Base-by-base conservation (phyloP, 2,329 filamentous ascomycete genomes). In the Penicillium nordicum region DNA sequence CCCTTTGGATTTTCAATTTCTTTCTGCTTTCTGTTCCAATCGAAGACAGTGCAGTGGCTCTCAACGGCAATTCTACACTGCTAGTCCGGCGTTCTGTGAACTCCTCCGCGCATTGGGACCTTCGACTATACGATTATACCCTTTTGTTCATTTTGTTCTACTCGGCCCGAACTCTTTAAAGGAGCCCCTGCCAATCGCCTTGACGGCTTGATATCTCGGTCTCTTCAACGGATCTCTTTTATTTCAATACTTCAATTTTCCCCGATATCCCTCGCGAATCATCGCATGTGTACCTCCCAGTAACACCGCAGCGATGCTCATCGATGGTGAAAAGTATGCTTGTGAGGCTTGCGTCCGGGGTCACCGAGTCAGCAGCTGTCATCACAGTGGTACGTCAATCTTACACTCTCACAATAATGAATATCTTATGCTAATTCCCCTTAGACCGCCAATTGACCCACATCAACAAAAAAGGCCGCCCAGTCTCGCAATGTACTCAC, bases 341-440 rank as follows among this genome's bases (percentile, higher is more conserved):
- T 97, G 93, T 82, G 90, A 96, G 80, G 92, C 92, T 79, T 99
- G 94, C 80, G 92, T 99, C 74, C 89, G 94, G 78, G 94, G 94
- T 73, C 94, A 99, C 81, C 90, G 94, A 74, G 94, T 99, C 74
- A 97, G 92, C 88, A 96, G 94, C 75, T 99, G 94, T 82, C 91
- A 93, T 76, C 94, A 99, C 78, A 84, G 86, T 75, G 92, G 92
- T 96, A 85, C 81, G 89, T 83, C 61, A 67, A 69, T 55, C 40
- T 29, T 36, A 16, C 43, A 40, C 50, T 46, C 27, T 37, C 25
- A 42, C 41, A 34, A 43, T 45, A 14, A 34, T n/a, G 34, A 27
- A 27, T 12, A n/a, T 34, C 32, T 5, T 14, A 50, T 63, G 58
- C 57, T 65, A 56, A 55, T 38, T 55, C 58, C 25, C 34, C 38